A percentile compares a stretch with the other conserved stretches of the same genome.
Conservation (phyloP, 192 early-diverging fungal species). For the Entomortierella lignicola region DNA sequence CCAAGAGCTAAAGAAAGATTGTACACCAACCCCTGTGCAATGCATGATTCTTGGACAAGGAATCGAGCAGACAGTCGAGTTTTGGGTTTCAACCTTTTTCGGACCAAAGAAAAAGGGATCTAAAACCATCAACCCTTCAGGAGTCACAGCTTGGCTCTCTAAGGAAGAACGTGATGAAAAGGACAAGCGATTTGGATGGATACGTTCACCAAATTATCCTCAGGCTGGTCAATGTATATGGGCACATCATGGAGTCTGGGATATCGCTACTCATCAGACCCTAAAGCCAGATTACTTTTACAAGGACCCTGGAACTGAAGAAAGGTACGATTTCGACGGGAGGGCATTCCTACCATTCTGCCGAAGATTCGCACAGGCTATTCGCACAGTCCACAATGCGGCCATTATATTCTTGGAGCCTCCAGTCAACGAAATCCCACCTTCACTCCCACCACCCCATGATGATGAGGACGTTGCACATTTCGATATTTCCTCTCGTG, state of each 20-base stretch:
- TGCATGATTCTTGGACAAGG: slow-evolving; percentile 64
- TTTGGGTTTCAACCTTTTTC: slow-evolving; percentile 61
- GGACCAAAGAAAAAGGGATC: slow-evolving; percentile 57
- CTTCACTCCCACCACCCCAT: slow-evolving; percentile 55
- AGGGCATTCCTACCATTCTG: slow-evolving; percentile 66
- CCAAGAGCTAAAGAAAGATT: slow-evolving; percentile 61
- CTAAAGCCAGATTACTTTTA: slow-evolving; percentile 61
- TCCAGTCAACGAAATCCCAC: slow-evolving; percentile 63
- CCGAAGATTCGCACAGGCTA: slow-evolving; percentile 40
- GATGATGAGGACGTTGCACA: slow-evolving; percentile 51
- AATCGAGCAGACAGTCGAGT: slow-evolving; percentile 54
- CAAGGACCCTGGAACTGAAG: slow-evolving; percentile 50
- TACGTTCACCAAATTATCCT: slow-evolving; percentile 47
- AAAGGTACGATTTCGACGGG: slow-evolving; percentile 61
- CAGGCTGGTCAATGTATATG: slow-evolving; percentile 63
- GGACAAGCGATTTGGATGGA: slow-evolving; percentile 58
- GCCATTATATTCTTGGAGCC: slow-evolving; percentile 71
- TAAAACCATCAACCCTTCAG: slow-evolving; percentile 58
- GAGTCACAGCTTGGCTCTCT: slow-evolving; percentile 55
- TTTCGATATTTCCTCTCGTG: slow-evolving; percentile 46
- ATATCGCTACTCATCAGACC: slow-evolving; percentile 18
- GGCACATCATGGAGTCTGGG: slow-evolving; percentile 67
- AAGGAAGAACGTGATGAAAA: slow-evolving; percentile 48
- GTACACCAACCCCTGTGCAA: slow-evolving; percentile 66
- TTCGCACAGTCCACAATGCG: slow-evolving; percentile 58